Conservation (phyloP, 176 grass and related monocot genomes). For the Tillandsia fasciculata region DNA sequence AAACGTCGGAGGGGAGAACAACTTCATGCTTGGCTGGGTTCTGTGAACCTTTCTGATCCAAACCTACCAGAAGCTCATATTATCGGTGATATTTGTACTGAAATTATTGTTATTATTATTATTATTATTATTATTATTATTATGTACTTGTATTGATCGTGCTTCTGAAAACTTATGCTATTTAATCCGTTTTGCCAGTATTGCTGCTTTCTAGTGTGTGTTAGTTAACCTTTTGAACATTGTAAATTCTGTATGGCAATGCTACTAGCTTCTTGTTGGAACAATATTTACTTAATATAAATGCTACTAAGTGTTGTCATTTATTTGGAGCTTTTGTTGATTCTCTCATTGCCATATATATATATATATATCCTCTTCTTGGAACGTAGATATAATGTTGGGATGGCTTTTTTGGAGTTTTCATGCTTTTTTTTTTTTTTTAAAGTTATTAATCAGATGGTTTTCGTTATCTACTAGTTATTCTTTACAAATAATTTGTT, state of each 20-base stretch:
- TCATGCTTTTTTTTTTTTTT: no score
- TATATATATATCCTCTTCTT: no score
- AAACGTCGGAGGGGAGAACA: constrained; percentile 49
- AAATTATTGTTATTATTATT: background rate
- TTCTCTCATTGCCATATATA: no score
- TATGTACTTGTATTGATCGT: background rate
- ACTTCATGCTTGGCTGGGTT: constrained; percentile 87
- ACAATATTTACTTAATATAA: no score
- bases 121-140: background rate
- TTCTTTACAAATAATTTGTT: no score
- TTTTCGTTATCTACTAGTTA: no score
- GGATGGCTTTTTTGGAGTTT: no score
- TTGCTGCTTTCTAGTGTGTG: background rate
- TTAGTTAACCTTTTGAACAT: constrained; percentile 9
- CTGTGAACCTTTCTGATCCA: constrained; percentile 28
- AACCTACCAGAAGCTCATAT: background rate
- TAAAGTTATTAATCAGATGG: no score
- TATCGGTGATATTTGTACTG: background rate
- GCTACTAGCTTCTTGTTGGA: constrained; percentile 9
- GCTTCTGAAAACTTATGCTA: background rate
- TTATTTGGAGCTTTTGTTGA: no score
- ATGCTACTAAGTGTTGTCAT: no score
- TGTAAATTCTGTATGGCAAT: constrained; percentile 14
- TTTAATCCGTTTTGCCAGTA: no score
- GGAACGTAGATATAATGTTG: no score